phyloP scores from a whole-genome alignment of 2,329 filamentous ascomycete genomes.

The Metarhizium guizhouense region DNA sequence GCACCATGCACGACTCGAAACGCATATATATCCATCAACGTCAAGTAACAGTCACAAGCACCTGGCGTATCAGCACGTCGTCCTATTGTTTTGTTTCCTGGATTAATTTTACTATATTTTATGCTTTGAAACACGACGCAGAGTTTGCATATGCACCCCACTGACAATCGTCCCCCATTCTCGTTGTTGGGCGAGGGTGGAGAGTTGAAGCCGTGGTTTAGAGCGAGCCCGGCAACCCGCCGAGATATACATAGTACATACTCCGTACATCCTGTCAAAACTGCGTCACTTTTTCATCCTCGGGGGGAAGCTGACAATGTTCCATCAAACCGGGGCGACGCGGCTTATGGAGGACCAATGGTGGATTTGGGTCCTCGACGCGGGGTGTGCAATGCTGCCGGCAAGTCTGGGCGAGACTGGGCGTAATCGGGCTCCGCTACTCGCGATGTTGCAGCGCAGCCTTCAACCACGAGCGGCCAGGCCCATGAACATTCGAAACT shows the following conservation, averaged over 20 bases:
- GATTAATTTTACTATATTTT: background rate
- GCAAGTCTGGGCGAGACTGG: background rate
- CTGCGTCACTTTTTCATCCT: constrained; percentile 4
- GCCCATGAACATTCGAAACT: background rate
- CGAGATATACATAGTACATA: background rate
- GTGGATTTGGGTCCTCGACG: background rate
- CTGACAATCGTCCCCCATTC: background rate
- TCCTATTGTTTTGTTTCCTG: too few relatives aligned
- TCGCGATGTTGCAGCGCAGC: background rate
- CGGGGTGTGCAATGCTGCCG: background rate
- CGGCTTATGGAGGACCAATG: background rate
- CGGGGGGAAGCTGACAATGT: background rate
- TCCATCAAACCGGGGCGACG: background rate
- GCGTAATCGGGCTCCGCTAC: background rate
- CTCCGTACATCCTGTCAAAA: background rate
- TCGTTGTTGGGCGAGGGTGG: background rate
- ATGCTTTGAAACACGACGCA: background rate
- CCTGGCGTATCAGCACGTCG: too few relatives aligned
- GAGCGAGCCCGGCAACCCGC: background rate
- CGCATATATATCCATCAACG: too few relatives aligned
- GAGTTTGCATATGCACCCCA: too few relatives aligned
- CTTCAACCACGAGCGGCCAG: too few relatives aligned
- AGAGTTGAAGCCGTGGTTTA: too few relatives aligned
- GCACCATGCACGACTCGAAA: too few relatives aligned
- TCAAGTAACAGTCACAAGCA: too few relatives aligned